phyloP scores from a whole-genome alignment of 306 rosid genomes.

The Arachis stenosperma region DNA sequence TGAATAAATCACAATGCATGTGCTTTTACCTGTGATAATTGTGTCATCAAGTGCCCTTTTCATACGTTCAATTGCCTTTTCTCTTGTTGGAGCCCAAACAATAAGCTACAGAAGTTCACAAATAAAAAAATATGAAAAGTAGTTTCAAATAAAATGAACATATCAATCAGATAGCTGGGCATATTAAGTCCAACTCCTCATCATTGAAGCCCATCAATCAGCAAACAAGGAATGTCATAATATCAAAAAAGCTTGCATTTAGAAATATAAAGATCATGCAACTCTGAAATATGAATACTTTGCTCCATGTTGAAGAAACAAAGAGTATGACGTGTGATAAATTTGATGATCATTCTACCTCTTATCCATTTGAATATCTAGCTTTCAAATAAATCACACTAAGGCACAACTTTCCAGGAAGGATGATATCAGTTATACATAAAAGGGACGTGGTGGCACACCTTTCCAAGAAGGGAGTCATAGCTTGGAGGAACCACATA shows the following conservation, averaged over 20 bases:
- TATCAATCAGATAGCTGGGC: conserved; percentile 1
- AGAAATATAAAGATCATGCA: neutral
- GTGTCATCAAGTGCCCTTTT: conserved; percentile 97
- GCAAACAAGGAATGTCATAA: neutral
- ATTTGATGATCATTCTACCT: neutral
- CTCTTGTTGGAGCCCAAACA: conserved; percentile 99
- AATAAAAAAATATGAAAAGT: conserved; percentile 31
- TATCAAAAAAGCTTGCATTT: neutral
- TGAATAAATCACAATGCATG: conserved; percentile 31
- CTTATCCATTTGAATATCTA: neutral
- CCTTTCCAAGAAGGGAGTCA: conserved; percentile 99
- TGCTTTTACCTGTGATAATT: conserved; percentile 72
- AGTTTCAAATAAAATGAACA: conserved; percentile 33
- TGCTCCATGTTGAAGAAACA: neutral
- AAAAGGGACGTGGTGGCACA: conserved; percentile 21
- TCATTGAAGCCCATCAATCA: conserved; percentile 23
- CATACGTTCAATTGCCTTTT: conserved; percentile 96
- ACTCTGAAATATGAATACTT: neutral
- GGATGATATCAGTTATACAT: neutral
- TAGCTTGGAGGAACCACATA: conserved; percentile 99
- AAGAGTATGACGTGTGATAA: neutral
- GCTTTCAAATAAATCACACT: neutral
- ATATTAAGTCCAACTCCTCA: conserved; percentile 6
- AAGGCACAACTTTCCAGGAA: neutral
- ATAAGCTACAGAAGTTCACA: conserved; percentile 65